Conservation (phyloP, 2,329 filamentous ascomycete species). For the Aspergillus arachidicola region DNA sequence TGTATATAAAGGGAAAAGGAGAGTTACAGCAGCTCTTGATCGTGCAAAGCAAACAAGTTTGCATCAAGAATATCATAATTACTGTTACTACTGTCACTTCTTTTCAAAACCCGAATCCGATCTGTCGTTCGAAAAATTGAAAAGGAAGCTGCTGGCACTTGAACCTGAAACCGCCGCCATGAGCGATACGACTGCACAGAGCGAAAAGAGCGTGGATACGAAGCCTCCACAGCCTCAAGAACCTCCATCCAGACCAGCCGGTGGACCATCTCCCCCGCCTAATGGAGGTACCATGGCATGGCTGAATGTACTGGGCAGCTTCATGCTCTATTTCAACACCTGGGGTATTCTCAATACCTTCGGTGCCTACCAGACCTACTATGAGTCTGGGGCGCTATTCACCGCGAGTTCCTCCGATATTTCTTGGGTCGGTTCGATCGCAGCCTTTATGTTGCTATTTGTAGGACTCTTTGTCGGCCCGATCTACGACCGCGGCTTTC, state of each 20-base stretch:
- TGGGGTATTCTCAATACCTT: conserved; percentile 7
- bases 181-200: not conserved
- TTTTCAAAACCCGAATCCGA: not conserved
- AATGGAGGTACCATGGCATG: not conserved
- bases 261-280: not conserved
- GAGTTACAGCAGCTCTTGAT: not conserved
- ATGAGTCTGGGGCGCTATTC: conserved; percentile 3
- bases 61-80: not conserved
- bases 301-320: not conserved
- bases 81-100: not conserved
- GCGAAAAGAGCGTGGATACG: not conserved
- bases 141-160: not conserved
- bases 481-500: conserved; percentile 8
- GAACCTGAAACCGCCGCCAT: not conserved
- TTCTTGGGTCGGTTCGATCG: conserved; percentile 20
- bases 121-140: not conserved
- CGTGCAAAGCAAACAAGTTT: not conserved
- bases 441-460: conserved; percentile 13
- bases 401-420: conserved; percentile 4
- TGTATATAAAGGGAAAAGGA: not conserved
- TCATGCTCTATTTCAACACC: not conserved
- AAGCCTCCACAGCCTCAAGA: not conserved
- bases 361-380: conserved; percentile 4
- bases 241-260: not conserved
- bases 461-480: conserved; percentile 12